Evolutionary conservation across 768 basidiomycete species (phyloP), one percentile per base, ranked within the genome.

Genomic region (Termitomyces sp.): DNA sequence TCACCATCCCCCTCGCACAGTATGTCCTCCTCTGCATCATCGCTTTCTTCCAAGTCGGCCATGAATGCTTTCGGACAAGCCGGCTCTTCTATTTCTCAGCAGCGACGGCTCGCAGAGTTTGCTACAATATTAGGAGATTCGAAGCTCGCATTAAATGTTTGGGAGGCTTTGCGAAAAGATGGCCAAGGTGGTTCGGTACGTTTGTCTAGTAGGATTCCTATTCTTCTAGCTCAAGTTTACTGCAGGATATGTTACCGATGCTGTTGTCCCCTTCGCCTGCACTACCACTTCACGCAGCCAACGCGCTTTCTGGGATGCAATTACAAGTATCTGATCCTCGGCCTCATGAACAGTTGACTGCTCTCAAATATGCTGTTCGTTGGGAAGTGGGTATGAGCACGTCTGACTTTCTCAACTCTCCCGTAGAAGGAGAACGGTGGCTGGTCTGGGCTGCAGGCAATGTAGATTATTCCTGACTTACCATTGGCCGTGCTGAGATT

Each of bases 71-170:
- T 71, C 22, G 55, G 68, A 47, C 76, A 62, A 66, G 36, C 66
- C 57, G 41, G 61, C 58, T 46, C 61, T 7, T 39, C 51, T 47
- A 30, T 54, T 42, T 67, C 77, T 30, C 91, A 89, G 65, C 85
- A 88, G 62, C 81, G 94, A 47, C 86, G 96, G n/a, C 76, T 98
- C 4, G 97, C 95, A 11, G 97, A 99, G 71, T 95, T 98, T 73
- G 87, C 93, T 9, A 97, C 97, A 20, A 84, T 95, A 59, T 73
- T 98, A 2, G 90, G 94, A 3, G 97, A 99, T 72, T 85, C 86
- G 70, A 93, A 91, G 65, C 78, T 95, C 34, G 96, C 95, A 0
- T 76, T 82, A 3, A 73, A 75, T 8, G 84, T 95, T 3, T 98
- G 95, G 90, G 97, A 98, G 68, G 77, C 87, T 4, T 69, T 94